Evolutionary conservation across 2,329 filamentous ascomycete species (phyloP).

Genomic region (Aaosphaeria arxii): DNA sequence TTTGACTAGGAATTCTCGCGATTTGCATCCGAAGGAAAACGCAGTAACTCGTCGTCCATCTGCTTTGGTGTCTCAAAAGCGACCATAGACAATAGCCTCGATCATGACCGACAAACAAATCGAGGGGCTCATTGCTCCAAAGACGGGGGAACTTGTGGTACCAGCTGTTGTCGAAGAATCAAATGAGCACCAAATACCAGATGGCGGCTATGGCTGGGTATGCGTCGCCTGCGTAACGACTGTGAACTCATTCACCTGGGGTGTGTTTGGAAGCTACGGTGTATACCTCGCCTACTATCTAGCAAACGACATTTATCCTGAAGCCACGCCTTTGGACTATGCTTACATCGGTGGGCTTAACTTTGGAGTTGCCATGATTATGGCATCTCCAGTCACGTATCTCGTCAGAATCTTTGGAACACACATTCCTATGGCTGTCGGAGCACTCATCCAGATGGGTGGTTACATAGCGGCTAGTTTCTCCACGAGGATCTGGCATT

Average conservation of each 20-base stretch:
- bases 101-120: no score
- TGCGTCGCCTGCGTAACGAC: slow-evolving; percentile 20
- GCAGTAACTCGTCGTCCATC: no score
- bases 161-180: no score
- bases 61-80: no score
- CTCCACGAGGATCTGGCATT: slow-evolving; percentile 36
- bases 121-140: no score
- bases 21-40: no score
- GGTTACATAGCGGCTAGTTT: slow-evolving; percentile 40
- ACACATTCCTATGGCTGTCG: slow-evolving; percentile 26
- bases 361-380: slow-evolving; percentile 34
- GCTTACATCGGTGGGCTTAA: slow-evolving; percentile 41
- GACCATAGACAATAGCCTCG: no score
- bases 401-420: slow-evolving; percentile 23
- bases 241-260: slow-evolving; percentile 10
- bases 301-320: slow-evolving; percentile 28
- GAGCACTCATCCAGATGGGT: slow-evolving; percentile 29
- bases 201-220: slow-evolving; percentile 40
- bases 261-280: slow-evolving; percentile 31
- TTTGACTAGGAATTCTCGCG: no score
- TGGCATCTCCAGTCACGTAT: slow-evolving; percentile 32
- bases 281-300: slow-evolving; percentile 46
- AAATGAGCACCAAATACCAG: slow-evolving; percentile 8
- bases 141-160: no score
- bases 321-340: slow-evolving; percentile 35